These are phyloP conservation scores for Solanum sejunctum DNA, from an alignment of 257 asterid species.

Conservation along the genomic window DNA sequence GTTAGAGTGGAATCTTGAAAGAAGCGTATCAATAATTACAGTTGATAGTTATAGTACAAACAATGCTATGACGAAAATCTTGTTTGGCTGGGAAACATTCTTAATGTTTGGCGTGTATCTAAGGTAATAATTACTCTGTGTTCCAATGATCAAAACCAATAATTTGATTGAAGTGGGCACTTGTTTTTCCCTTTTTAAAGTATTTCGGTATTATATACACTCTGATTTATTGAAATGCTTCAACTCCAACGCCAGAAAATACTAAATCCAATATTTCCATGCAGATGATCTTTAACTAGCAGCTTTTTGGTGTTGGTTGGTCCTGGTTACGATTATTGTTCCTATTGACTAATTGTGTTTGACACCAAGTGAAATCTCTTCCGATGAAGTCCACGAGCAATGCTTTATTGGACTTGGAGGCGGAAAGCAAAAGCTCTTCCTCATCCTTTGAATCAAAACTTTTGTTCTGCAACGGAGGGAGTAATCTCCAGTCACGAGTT, in stretches of 20 bases:
- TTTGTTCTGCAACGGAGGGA: constrained; percentile 26
- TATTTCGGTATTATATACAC: background rate
- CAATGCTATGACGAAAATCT: background rate
- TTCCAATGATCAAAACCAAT: background rate
- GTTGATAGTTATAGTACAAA: background rate
- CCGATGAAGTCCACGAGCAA: constrained; percentile 21
- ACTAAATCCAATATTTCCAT: background rate
- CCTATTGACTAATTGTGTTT: background rate
- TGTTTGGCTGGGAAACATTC: background rate
- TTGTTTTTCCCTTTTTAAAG: background rate
- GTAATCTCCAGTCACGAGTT: constrained; percentile 11
- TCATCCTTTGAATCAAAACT: constrained; percentile 55
- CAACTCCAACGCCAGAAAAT: background rate
- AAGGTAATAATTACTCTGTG: background rate
- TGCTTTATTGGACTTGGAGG: constrained; percentile 46
- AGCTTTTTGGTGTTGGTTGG: background rate
- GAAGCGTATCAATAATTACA: background rate
- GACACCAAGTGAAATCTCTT: background rate
- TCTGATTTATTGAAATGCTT: background rate
- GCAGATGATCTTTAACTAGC: background rate
- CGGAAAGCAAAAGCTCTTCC: background rate
- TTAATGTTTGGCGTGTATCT: background rate
- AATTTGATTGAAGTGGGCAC: background rate
- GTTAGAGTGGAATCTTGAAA: background rate
- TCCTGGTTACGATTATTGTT: background rate